Percentiles rank a stretch among this genome's conserved stretches.
phyloP scores from a whole-genome alignment of 768 basidiomycete genomes.

The Cyathus striatus region DNA sequence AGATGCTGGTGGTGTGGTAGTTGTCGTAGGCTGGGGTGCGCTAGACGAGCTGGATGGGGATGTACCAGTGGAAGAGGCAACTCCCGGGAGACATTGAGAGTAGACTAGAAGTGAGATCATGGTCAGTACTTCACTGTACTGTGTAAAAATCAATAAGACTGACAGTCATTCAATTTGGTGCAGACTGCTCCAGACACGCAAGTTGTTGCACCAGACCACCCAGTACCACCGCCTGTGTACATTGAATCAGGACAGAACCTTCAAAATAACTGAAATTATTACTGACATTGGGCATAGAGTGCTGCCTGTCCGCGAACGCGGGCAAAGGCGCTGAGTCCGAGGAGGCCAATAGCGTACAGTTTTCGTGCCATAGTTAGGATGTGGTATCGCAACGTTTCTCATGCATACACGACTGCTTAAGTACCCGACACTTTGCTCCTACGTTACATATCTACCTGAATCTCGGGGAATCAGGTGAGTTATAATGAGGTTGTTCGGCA shows the following conservation, averaged over 20 bases:
- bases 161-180: conserved; percentile 21
- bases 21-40: conserved; percentile 7
- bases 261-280: neutral
- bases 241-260: neutral
- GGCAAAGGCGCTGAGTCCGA: conserved; percentile 3
- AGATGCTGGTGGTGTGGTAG: conserved; percentile 15
- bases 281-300: conserved; percentile 6
- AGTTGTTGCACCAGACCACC: conserved; percentile 28
- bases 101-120: conserved; percentile 14
- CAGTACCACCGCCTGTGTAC: no score
- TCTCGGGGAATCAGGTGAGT: no score
- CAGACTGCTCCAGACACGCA: conserved; percentile 28
- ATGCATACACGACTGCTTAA: neutral
- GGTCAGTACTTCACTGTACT: no score
- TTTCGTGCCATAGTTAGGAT: neutral
- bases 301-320: conserved; percentile 3
- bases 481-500: no score
- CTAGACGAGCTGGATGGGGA: conserved; percentile 6
- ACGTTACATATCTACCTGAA: no score
- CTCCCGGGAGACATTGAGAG: conserved; percentile 26
- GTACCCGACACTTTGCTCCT: no score
- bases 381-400: neutral
- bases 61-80: conserved; percentile 10
- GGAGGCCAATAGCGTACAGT: conserved; percentile 3
- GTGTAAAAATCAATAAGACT: conserved; percentile 6